Conservation (phyloP, 768 basidiomycete species). For the Thelephora aurantiotincta region DNA sequence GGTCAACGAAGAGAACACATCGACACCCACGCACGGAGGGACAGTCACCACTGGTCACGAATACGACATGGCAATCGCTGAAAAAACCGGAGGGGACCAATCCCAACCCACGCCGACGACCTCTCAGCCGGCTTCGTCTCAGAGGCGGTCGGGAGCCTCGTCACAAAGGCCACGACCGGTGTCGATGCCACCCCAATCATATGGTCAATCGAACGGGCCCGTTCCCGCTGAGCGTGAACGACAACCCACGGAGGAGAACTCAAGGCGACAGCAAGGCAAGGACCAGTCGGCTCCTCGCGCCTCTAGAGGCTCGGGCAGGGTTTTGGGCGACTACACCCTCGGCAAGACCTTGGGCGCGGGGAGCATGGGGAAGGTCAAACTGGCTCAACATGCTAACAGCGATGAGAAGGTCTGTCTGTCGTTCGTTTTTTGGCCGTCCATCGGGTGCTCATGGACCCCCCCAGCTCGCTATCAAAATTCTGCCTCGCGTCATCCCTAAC, state of each 20-base stretch:
- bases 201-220: constrained; percentile 16
- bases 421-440: not conserved
- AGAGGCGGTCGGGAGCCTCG: constrained; percentile 10
- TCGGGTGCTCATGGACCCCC: constrained; percentile 2
- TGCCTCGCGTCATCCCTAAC: constrained; percentile 69
- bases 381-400: constrained; percentile 77
- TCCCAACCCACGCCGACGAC: constrained; percentile 15
- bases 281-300: constrained; percentile 11
- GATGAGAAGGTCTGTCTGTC: constrained; percentile 71
- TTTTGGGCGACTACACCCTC: constrained; percentile 89
- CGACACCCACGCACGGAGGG: constrained; percentile 39
- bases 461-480: constrained; percentile 97
- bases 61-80: constrained; percentile 45
- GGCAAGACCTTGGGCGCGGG: constrained; percentile 96
- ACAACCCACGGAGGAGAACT: constrained; percentile 11
- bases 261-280: constrained; percentile 4
- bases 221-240: constrained; percentile 14
- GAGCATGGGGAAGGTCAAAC: constrained; percentile 98
- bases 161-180: constrained; percentile 40
- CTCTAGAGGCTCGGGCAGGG: constrained; percentile 27
- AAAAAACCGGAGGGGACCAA: constrained; percentile 15
- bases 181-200: constrained; percentile 62
- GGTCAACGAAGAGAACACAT: constrained; percentile 16
- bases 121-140: constrained; percentile 19
- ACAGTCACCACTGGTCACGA: constrained; percentile 40